These are phyloP conservation scores for Coemansia biformis DNA, from an alignment of 192 early-diverging fungal genomes.

Conservation along the genomic window DNA sequence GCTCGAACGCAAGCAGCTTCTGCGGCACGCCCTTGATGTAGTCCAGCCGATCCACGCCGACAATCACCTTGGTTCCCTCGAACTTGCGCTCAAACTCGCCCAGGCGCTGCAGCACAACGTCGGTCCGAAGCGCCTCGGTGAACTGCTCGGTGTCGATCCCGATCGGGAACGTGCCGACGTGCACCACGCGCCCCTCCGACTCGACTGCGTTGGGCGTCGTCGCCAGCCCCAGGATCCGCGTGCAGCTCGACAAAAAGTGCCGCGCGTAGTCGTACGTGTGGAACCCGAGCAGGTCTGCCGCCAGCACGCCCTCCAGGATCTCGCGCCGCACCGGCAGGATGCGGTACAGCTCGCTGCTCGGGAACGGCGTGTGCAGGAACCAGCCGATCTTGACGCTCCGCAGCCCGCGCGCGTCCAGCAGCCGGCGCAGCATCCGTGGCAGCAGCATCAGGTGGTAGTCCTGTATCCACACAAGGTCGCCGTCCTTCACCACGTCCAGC, in stretches of 20 bases:
- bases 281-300: slow-evolving; percentile 93
- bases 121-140: slow-evolving; percentile 70
- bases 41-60: slow-evolving; percentile 97
- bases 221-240: slow-evolving; percentile 89
- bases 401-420: slow-evolving; percentile 49
- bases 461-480: slow-evolving; percentile 85
- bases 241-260: slow-evolving; percentile 96
- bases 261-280: slow-evolving; percentile 99
- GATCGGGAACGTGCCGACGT: slow-evolving; percentile 98
- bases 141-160: slow-evolving; percentile 98
- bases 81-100: slow-evolving; percentile 76
- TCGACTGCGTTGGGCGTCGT: slow-evolving; percentile 93
- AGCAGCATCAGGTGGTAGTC: slow-evolving; percentile 99
- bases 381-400: slow-evolving; percentile 92
- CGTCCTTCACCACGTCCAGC: slow-evolving; percentile 75
- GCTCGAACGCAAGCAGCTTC: slow-evolving; percentile 94
- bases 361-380: slow-evolving; percentile 98
- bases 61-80: slow-evolving; percentile 70
- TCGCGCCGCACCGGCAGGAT: slow-evolving; percentile 92
- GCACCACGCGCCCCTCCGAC: slow-evolving; percentile 85
- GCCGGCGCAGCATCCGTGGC: slow-evolving; percentile 74
- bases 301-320: slow-evolving; percentile 88
- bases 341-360: slow-evolving; percentile 93
- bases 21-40: slow-evolving; percentile 99
- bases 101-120: slow-evolving; percentile 69